Evolutionary conservation across 306 rosid species (phyloP).

Genomic region (Pterocarpus macrocarpus): DNA sequence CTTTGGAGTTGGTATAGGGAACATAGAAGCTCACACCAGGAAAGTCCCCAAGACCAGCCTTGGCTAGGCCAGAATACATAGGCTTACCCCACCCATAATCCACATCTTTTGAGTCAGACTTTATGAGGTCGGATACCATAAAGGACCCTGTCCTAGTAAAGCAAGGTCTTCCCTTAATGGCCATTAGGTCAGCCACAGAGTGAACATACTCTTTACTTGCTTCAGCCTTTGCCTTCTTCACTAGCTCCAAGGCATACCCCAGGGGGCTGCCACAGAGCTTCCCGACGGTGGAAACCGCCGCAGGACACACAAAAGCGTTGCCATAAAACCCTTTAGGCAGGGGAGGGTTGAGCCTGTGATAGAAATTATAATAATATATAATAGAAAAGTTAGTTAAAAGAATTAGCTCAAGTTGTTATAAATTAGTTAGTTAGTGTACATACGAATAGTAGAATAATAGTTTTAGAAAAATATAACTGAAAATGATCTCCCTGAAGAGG

Average conservation of each 20-base stretch:
- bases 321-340: slow-evolving; percentile 35
- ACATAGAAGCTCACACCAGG: slow-evolving; percentile 24
- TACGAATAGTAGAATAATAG: no score
- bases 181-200: slow-evolving; percentile 30
- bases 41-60: neutral
- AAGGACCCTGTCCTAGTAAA: neutral
- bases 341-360: slow-evolving; percentile 8
- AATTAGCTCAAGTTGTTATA: no score
- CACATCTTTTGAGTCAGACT: neutral
- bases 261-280: neutral
- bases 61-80: neutral
- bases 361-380: no score
- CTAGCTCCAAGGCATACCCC: slow-evolving; percentile 15
- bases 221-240: slow-evolving; percentile 27
- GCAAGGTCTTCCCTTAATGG: neutral
- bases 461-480: no score
- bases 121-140: neutral
- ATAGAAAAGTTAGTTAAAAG: no score
- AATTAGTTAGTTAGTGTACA: no score
- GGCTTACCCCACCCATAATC: slow-evolving; percentile 37
- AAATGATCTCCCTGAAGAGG: no score
- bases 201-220: slow-evolving; percentile 39
- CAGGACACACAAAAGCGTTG: slow-evolving; percentile 30
- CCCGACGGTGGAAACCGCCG: slow-evolving; percentile 12
- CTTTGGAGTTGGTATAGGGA: slow-evolving; percentile 2